Conservation (phyloP, 257 asterid genomes). For the Solanum raphanifolium region DNA sequence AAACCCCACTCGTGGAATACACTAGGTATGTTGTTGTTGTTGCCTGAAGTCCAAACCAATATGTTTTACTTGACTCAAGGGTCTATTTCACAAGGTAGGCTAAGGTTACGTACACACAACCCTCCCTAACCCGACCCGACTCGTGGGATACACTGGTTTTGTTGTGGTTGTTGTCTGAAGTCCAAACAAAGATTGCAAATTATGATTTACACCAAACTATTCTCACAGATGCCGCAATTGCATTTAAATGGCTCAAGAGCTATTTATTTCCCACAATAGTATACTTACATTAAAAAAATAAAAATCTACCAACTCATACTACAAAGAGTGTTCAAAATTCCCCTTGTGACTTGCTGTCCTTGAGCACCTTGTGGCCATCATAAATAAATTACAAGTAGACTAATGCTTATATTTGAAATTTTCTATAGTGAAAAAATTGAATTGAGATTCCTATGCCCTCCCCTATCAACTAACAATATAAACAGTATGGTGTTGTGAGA, state of each 20-base stretch:
- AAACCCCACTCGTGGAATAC: neutral
- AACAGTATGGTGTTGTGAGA: conserved; percentile 13
- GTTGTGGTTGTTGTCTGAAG: neutral
- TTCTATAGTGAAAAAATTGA: conserved; percentile 6
- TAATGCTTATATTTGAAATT: conserved; percentile 3
- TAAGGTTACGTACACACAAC: neutral
- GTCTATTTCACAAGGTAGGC: neutral
- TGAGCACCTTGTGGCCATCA: neutral
- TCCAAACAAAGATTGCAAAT: neutral
- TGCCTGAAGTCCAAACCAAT: neutral
- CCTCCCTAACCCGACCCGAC: neutral
- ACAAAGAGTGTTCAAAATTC: neutral
- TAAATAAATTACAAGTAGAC: neutral
- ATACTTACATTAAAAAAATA: neutral
- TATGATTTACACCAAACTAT: neutral
- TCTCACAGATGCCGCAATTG: neutral
- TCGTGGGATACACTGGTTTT: neutral
- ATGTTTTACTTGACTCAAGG: neutral
- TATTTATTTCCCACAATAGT: neutral
- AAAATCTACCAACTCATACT: neutral
- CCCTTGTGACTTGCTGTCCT: neutral
- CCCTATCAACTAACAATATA: conserved; percentile 19
- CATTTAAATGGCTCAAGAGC: neutral
- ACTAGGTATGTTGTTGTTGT: neutral
- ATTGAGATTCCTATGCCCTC: conserved; percentile 12